These are phyloP conservation scores for Ophiostoma sp. DNA, from an alignment of 2,329 filamentous ascomycete genomes.

Conservation along the genomic window DNA sequence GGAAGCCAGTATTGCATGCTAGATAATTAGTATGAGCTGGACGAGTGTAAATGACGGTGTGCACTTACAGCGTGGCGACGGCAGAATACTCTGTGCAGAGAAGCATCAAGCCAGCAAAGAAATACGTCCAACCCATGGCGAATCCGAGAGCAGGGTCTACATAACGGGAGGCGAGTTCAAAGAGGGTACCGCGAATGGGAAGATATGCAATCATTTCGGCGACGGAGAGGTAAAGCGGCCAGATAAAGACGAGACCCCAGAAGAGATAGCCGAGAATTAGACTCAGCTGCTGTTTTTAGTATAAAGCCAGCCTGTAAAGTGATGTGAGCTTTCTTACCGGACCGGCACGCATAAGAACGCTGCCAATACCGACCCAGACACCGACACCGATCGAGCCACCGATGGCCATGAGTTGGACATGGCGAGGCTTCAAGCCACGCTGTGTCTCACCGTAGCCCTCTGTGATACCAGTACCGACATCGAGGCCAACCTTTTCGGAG, in stretches of 20 bases:
- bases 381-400: slow-evolving; percentile 54
- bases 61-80: slow-evolving; percentile 13
- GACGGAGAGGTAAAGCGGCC: slow-evolving; percentile 58
- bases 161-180: slow-evolving; percentile 60
- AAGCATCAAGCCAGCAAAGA: slow-evolving; percentile 28
- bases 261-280: slow-evolving; percentile 49
- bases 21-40: not conserved
- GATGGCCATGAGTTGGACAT: slow-evolving; percentile 55
- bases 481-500: slow-evolving; percentile 9
- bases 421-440: slow-evolving; percentile 47
- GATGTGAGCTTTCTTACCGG: slow-evolving; percentile 15
- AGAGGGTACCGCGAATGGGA: slow-evolving; percentile 58
- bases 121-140: slow-evolving; percentile 44
- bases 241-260: slow-evolving; percentile 50
- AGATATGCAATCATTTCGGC: slow-evolving; percentile 60
- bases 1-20: slow-evolving; percentile 17
- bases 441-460: slow-evolving; percentile 37
- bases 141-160: slow-evolving; percentile 61
- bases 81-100: slow-evolving; percentile 14
- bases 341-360: slow-evolving; percentile 36
- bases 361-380: slow-evolving; percentile 57
- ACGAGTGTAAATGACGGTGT: not conserved
- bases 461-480: slow-evolving; percentile 26
- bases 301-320: not conserved
- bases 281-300: slow-evolving; percentile 6